Evolutionary conservation across 2,329 filamentous ascomycete genomes (phyloP).

Genomic region (Talaromyces funiculosus): DNA sequence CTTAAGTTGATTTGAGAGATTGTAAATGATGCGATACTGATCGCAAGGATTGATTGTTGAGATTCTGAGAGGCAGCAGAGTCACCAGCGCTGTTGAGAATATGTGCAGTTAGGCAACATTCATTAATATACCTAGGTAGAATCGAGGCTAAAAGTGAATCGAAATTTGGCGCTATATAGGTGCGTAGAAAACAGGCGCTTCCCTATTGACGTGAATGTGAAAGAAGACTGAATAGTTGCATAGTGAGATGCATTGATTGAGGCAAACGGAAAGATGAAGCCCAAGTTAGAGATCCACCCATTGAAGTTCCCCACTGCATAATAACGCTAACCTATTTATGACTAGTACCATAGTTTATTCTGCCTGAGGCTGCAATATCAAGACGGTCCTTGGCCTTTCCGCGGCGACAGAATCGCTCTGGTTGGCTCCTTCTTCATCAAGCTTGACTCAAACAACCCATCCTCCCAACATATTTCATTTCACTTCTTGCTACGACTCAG

Average conservation of each 20-base stretch:
- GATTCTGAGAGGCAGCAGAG: background rate
- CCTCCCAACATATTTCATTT: background rate
- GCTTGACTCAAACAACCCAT: background rate
- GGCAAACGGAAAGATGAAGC: background rate
- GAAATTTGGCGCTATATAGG: background rate
- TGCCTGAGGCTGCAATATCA: background rate
- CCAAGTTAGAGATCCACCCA: background rate
- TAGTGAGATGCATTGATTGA: too few relatives aligned
- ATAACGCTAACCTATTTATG: background rate
- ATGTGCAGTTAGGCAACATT: background rate
- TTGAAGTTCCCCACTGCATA: background rate
- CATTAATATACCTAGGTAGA: background rate
- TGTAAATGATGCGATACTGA: too few relatives aligned
- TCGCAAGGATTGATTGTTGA: background rate
- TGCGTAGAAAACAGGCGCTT: background rate
- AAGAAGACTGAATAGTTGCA: background rate
- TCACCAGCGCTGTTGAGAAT: background rate
- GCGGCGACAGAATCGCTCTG: background rate
- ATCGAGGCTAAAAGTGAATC: background rate
- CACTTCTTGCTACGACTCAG: background rate
- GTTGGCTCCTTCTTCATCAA: background rate
- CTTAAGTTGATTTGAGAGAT: slow-evolving; percentile 11
- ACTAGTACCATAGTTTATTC: background rate
- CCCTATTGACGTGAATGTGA: background rate
- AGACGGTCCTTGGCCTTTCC: background rate